A percentile compares a stretch with the other conserved stretches of the same genome.
phyloP scores from a whole-genome alignment of 805 yeast species.

The Monosporozyma yasuniensis region DNA sequence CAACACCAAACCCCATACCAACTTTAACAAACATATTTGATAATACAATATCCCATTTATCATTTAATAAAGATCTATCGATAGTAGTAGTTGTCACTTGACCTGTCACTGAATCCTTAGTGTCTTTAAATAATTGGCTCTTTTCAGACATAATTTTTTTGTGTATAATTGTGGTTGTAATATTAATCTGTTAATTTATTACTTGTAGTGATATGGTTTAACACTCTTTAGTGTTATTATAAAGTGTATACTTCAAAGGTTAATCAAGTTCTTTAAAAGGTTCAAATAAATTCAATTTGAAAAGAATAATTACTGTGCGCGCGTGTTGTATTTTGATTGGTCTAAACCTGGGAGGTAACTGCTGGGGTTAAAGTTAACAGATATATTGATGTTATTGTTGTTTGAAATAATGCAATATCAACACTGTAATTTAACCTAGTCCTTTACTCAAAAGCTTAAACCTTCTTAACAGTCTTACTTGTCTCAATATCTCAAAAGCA shows the following conservation, averaged over 20 bases:
- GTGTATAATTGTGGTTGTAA: background rate
- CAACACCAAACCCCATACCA: constrained; percentile 93
- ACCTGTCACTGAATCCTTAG: constrained; percentile 1
- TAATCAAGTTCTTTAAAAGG: background rate
- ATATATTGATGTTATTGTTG: too few species aligned
- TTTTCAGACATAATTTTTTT: constrained; percentile 19
- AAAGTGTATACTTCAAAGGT: too few species aligned
- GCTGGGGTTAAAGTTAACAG: too few species aligned
- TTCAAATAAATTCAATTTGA: background rate
- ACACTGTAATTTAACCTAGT: too few species aligned
- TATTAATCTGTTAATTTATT: background rate
- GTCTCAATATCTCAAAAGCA: too few species aligned
- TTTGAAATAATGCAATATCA: too few species aligned
- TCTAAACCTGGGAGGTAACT: background rate
- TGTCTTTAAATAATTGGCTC: background rate
- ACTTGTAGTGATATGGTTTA: too few species aligned
- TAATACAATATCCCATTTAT: constrained; percentile 90
- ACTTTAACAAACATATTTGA: constrained; percentile 92
- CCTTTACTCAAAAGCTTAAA: too few species aligned
- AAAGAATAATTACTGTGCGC: background rate
- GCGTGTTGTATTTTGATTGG: background rate
- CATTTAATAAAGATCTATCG: constrained; percentile 52
- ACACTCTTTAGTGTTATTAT: too few species aligned
- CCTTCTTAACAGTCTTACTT: too few species aligned
- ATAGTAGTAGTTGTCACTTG: constrained; percentile 28